These are phyloP conservation scores for Talaromyces sp. DNA, from an alignment of 2,329 filamentous ascomycete species.

Conservation along the genomic window DNA sequence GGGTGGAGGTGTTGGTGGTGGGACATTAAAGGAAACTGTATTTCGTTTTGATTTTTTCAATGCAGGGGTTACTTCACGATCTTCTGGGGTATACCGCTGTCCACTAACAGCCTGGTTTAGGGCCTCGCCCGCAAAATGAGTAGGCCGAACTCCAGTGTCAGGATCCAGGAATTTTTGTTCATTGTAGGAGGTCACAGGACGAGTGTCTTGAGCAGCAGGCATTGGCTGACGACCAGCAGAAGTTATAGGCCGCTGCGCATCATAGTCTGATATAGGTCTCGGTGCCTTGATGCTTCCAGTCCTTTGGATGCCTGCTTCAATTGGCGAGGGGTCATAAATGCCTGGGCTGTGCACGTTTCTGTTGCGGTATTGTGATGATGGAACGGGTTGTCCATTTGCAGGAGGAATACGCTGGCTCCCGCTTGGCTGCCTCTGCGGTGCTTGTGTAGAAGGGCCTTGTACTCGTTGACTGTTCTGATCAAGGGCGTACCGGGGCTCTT, in stretches of 20 bases:
- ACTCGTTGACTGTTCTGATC: constrained; percentile 20
- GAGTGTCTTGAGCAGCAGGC: background rate
- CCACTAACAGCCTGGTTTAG: constrained; percentile 15
- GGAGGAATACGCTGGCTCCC: background rate
- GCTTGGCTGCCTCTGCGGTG: background rate
- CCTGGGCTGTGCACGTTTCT: background rate
- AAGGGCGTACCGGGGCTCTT: constrained; percentile 24
- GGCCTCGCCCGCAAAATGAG: constrained; percentile 14
- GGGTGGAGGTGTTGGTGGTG: constrained; percentile 45
- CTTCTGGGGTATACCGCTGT: constrained; percentile 18
- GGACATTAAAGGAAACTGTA: constrained; percentile 47
- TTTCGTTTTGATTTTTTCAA: constrained; percentile 33
- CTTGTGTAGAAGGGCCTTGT: constrained; percentile 21
- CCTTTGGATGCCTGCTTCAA: background rate
- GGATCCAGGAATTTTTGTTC: constrained; percentile 9
- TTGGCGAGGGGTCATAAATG: background rate
- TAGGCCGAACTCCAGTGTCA: constrained; percentile 13
- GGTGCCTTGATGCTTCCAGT: constrained; percentile 13
- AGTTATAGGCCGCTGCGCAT: constrained; percentile 3
- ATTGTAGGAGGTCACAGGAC: constrained; percentile 6
- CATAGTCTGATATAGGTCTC: background rate
- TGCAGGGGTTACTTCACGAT: constrained; percentile 22
- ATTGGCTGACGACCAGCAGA: constrained; percentile 4
- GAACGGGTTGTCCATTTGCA: background rate
- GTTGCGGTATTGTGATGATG: background rate